Base-by-base conservation (phyloP, 176 grass and related monocot species). In the Pontederia crassipes region DNA sequence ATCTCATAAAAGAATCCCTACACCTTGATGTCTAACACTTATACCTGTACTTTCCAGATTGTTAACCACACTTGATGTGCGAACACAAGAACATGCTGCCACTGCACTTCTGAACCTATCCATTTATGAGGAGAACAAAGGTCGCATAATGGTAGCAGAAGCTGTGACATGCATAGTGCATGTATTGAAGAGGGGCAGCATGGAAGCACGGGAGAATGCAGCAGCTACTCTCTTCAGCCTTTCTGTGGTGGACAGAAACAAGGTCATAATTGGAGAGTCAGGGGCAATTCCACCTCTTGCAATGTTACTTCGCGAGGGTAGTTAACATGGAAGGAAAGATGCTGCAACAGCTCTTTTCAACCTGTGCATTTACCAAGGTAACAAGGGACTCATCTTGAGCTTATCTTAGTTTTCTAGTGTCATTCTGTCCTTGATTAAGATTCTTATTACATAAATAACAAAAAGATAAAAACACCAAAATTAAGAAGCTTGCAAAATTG, bases 281-380 rank as follows among this genome's bases (percentile, higher is more conserved):
- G 84, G 84, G 17, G 94, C 94, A 51, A 83, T 98, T 48, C 81
- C 88, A 8, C 81, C 88, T n/a, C 77, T 98, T 58, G 94, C 93
- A 66, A 78, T 67, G 32, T 57, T 98, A 65, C 52, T 98, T 60
- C 85, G 80, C 45, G 88, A 98, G 67, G 94, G 94, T 35, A 98
- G 69, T 57, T 81, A 79, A 49, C 68, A 85, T 5, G 94, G 94
- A 11, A 98, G 89, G 82, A 93, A 89, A 72, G 94, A 98, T 27
- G 88, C 94, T 55, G 94, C 94, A 49, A 83, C 94, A 40, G 88
- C 94, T 12, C 85, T 98, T 8, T 98, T 98, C 74, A 93, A 93
- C 67, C 32, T 98, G 49, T 98, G 88, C 78, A 98, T 98, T 70
- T 93, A 84, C 72, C 94, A 92, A 72, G 88, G 88, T 52, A 98